Evolutionary conservation across 176 grass and related monocot genomes (phyloP).

Genomic region (Carex scoparia): DNA sequence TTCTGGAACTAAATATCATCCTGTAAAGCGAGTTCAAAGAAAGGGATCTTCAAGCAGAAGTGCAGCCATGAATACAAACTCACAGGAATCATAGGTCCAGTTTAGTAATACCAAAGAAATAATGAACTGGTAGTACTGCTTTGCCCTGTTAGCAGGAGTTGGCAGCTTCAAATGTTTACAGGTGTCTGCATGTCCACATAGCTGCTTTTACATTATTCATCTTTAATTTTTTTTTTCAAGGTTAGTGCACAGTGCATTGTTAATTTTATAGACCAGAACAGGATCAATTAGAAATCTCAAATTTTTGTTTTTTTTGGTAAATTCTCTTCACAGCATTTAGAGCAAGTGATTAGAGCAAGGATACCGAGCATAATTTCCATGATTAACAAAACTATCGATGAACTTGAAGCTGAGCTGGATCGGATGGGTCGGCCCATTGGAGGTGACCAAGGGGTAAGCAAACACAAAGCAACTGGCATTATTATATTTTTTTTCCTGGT

Average conservation of each 20-base stretch:
- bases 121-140: not conserved
- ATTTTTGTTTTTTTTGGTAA: slow-evolving; percentile 7
- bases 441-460: slow-evolving; percentile 80
- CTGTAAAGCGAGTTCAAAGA: not conserved
- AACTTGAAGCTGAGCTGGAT: slow-evolving; percentile 96
- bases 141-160: not conserved
- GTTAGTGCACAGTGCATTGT: not conserved
- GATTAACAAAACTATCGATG: slow-evolving; percentile 99
- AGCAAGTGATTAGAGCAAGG: slow-evolving; percentile 82
- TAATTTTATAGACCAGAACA: not conserved
- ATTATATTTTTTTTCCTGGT: slow-evolving; percentile 5
- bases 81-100: not conserved
- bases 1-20: not conserved
- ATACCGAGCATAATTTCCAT: slow-evolving; percentile 94
- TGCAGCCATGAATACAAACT: not conserved
- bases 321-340: slow-evolving; percentile 68
- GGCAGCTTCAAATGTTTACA: not conserved
- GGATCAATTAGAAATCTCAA: not conserved
- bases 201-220: slow-evolving; percentile 23
- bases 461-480: not conserved
- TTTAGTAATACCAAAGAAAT: not conserved
- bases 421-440: slow-evolving; percentile 89
- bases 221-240: not conserved
- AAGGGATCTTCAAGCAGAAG: not conserved
- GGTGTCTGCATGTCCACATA: not conserved